These are phyloP conservation scores for Botrytis pseudocinerea DNA, from an alignment of 2,329 filamentous ascomycete genomes.

Conservation along the genomic window DNA sequence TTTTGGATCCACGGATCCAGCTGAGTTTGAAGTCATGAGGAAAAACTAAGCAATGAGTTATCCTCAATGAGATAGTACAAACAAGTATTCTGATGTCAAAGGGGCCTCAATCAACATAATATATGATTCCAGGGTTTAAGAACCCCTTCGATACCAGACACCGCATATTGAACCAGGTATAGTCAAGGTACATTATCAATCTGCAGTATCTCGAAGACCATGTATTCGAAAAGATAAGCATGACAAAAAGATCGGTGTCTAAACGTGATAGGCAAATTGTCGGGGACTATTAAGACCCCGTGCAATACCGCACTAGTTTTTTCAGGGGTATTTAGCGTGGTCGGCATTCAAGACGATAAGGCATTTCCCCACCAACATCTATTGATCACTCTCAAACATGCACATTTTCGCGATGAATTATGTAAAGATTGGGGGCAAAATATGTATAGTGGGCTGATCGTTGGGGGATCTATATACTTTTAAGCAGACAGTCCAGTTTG, in stretches of 20 bases:
- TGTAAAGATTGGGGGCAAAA: not conserved
- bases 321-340: constrained; percentile 1
- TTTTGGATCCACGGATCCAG: not conserved
- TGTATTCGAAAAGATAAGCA: constrained; percentile 16
- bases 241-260: not conserved
- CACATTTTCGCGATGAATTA: not conserved
- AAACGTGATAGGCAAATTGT: constrained; percentile 17
- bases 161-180: not conserved
- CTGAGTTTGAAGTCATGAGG: constrained; percentile 1
- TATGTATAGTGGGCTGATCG: not conserved
- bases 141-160: not conserved
- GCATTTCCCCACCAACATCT: constrained; percentile 6
- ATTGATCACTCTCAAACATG: not conserved
- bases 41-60: not conserved
- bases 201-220: not conserved
- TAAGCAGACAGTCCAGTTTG: not conserved
- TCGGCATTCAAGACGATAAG: constrained; percentile 12
- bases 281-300: not conserved
- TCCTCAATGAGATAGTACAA: not conserved
- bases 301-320: no score
- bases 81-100: not conserved
- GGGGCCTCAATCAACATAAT: not conserved
- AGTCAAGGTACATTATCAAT: not conserved
- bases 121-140: not conserved
- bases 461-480: not conserved